phyloP scores from a whole-genome alignment of 257 asterid species.

The Solanum chmielewskii region DNA sequence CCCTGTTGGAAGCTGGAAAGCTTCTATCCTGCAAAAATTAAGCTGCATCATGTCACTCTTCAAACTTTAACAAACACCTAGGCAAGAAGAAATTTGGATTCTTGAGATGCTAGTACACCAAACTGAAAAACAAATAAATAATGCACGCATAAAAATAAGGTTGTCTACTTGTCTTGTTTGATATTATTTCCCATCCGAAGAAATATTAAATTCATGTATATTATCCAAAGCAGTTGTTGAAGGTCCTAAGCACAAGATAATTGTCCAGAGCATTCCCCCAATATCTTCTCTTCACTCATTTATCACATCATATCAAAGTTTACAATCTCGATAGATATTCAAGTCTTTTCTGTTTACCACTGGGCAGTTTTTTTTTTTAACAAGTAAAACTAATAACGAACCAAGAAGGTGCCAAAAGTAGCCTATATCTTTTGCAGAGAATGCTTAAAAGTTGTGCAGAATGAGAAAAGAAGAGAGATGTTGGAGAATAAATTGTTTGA shows the following conservation, averaged over 20 bases:
- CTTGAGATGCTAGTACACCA: not conserved
- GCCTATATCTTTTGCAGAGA: not conserved
- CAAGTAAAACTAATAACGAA: not conserved
- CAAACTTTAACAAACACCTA: not conserved
- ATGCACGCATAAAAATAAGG: not conserved
- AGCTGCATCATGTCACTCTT: slow-evolving; percentile 9
- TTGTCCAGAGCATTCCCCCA: not conserved
- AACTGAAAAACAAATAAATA: not conserved
- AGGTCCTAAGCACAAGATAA: not conserved
- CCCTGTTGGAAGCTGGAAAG: slow-evolving; percentile 34
- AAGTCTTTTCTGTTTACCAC: not conserved
- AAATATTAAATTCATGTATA: not conserved
- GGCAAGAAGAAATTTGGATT: not conserved
- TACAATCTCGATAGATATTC: not conserved
- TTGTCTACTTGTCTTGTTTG: not conserved
- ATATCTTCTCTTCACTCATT: not conserved
- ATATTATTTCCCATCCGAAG: not conserved
- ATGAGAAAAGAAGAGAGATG: not conserved
- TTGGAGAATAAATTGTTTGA: not conserved
- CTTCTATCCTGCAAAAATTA: slow-evolving; percentile 38
- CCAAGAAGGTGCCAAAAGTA: not conserved
- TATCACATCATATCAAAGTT: not conserved
- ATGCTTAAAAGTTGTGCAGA: not conserved
- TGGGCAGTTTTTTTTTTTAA: not conserved
- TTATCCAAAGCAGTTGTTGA: not conserved